phyloP scores from a whole-genome alignment of 257 asterid species.

The Cordia subcordata region DNA sequence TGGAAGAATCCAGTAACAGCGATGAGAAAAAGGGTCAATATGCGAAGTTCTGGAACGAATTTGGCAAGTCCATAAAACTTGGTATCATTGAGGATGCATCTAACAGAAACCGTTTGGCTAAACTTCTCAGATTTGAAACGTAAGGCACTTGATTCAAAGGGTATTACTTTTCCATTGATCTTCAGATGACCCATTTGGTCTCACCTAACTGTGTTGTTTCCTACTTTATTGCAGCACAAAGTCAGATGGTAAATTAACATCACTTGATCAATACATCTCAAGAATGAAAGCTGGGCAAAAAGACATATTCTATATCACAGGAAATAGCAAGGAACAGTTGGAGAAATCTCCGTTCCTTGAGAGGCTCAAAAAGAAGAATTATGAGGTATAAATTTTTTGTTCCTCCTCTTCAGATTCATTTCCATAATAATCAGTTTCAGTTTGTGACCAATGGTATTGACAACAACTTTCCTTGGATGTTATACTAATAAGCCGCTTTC shows the following conservation, averaged over 20 bases:
- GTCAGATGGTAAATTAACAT: slow-evolving; percentile 86
- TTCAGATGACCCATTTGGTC: background rate
- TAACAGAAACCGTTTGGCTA: slow-evolving; percentile 82
- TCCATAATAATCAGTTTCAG: too few species aligned
- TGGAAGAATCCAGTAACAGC: slow-evolving; percentile 65
- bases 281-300: slow-evolving; percentile 94
- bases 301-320: slow-evolving; percentile 91
- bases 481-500: background rate
- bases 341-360: slow-evolving; percentile 98
- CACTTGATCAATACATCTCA: slow-evolving; percentile 87
- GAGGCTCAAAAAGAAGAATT: slow-evolving; percentile 77
- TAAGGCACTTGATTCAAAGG: slow-evolving; percentile 18
- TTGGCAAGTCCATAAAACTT: slow-evolving; percentile 90
- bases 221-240: slow-evolving; percentile 50
- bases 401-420: background rate
- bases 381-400: slow-evolving; percentile 44
- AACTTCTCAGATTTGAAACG: slow-evolving; percentile 88
- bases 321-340: slow-evolving; percentile 89
- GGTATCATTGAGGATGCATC: slow-evolving; percentile 91
- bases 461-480: background rate
- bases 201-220: background rate
- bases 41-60: slow-evolving; percentile 85
- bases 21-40: slow-evolving; percentile 89
- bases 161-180: background rate
- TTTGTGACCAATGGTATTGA: too few species aligned